These are phyloP conservation scores for Quercus phellos DNA, from an alignment of 331 rosid species.

Conservation along the genomic window DNA sequence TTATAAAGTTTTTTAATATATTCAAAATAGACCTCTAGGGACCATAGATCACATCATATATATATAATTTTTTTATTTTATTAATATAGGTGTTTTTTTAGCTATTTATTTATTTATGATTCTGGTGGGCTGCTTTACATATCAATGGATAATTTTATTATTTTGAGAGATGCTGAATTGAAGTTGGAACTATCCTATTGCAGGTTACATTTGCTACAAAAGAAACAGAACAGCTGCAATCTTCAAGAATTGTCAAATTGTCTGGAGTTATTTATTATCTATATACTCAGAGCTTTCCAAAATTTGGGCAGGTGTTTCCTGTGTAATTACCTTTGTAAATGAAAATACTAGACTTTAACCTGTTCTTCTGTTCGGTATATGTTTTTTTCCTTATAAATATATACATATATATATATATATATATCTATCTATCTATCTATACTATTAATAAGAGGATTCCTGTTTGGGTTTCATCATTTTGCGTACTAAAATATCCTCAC, in stretches of 20 bases:
- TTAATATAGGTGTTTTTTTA: not conserved
- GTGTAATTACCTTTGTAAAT: not conserved
- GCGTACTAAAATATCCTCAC: no score
- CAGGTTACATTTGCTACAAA: conserved; percentile 36
- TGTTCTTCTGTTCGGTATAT: not conserved
- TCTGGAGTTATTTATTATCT: conserved; percentile 42
- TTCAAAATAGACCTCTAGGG: not conserved
- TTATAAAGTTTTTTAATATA: not conserved
- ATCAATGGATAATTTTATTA: not conserved
- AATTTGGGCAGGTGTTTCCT: conserved; percentile 45
- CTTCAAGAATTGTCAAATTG: conserved; percentile 29
- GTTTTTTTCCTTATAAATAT: not conserved
- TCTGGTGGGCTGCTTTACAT: not conserved
- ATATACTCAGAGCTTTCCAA: conserved; percentile 29
- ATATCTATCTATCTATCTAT: no score
- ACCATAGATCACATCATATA: not conserved
- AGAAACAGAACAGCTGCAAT: conserved; percentile 11
- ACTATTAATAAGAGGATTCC: no score
- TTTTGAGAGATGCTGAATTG: conserved; percentile 7
- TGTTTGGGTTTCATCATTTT: no score
- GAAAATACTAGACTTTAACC: not conserved
- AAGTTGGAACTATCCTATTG: conserved; percentile 12
- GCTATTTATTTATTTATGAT: no score
- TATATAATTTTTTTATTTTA: not conserved
- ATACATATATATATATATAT: no score